phyloP scores from a whole-genome alignment of 805 yeast species.

The Sungouiozyma intestinalis region DNA sequence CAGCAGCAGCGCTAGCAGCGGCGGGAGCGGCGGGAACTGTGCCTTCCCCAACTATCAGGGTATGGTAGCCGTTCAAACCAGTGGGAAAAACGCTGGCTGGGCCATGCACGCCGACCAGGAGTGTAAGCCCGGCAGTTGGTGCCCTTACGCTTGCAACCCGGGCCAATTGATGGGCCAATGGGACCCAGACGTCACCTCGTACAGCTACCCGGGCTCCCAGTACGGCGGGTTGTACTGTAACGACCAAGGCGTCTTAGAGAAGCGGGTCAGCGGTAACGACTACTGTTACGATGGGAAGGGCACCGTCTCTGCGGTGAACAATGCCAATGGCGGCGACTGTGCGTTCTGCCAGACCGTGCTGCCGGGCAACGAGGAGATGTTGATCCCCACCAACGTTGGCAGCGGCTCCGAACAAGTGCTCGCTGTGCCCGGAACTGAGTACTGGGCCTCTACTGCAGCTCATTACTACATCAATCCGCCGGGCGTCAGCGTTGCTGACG shows the following conservation, averaged over 20 bases:
- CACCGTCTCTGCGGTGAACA: slow-evolving; percentile 52
- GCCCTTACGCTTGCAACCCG: slow-evolving; percentile 88
- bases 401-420: slow-evolving; percentile 39
- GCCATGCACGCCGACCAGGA: slow-evolving; percentile 67
- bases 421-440: slow-evolving; percentile 79
- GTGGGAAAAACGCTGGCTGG: slow-evolving; percentile 68
- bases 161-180: slow-evolving; percentile 84
- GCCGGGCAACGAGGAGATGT: slow-evolving; percentile 92
- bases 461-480: slow-evolving; percentile 81
- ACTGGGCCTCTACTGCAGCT: slow-evolving; percentile 81
- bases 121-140: slow-evolving; percentile 69
- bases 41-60: slow-evolving; percentile 58
- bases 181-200: slow-evolving; percentile 67
- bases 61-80: slow-evolving; percentile 56
- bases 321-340: slow-evolving; percentile 45
- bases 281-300: slow-evolving; percentile 75
- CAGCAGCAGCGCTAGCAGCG: slow-evolving; percentile 1
- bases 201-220: slow-evolving; percentile 66
- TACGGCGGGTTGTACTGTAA: slow-evolving; percentile 80
- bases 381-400: slow-evolving; percentile 67
- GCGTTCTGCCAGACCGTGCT: slow-evolving; percentile 89
- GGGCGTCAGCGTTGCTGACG: slow-evolving; percentile 65
- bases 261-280: slow-evolving; percentile 44
- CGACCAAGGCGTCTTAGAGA: slow-evolving; percentile 53
- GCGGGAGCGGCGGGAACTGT: slow-evolving; percentile 38